Percentiles rank a stretch among this genome's conserved stretches.
These are phyloP conservation scores for Coemansia sp. DNA, from an alignment of 192 early-diverging fungal species.

Conservation along the genomic window DNA sequence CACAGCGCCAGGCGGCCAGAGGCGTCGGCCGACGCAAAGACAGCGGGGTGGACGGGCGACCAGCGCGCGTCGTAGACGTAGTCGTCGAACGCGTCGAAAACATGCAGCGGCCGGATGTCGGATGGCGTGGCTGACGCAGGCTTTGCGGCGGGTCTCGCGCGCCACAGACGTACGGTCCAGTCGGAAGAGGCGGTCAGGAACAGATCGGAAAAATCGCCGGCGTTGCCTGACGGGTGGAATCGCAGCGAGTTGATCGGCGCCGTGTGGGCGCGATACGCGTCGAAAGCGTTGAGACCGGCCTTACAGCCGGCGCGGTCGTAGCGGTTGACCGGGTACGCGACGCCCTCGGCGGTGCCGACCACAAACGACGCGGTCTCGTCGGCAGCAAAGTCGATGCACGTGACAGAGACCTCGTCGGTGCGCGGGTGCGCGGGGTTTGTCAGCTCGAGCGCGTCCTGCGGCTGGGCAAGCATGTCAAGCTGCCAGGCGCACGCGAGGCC, in stretches of 20 bases:
- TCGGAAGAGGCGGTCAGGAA: conserved; percentile 92
- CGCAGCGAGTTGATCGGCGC: conserved; percentile 85
- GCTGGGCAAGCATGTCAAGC: conserved; percentile 96
- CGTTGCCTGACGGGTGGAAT: conserved; percentile 78
- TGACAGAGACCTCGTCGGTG: conserved; percentile 93
- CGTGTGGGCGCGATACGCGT: conserved; percentile 85
- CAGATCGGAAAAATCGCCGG: conserved; percentile 84
- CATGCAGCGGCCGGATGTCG: conserved; percentile 67
- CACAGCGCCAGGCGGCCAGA: conserved; percentile 87
- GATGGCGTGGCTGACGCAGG: conserved; percentile 37
- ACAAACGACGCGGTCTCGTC: conserved; percentile 91
- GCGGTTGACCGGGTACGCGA: conserved; percentile 90
- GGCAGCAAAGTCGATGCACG: conserved; percentile 86
- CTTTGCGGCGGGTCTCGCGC: conserved; percentile 61
- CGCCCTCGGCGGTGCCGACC: conserved; percentile 96
- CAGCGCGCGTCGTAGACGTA: conserved; percentile 98
- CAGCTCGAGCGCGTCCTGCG: conserved; percentile 86
- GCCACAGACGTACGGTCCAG: conserved; percentile 98
- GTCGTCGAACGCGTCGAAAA: conserved; percentile 91
- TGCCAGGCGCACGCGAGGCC: conserved; percentile 96
- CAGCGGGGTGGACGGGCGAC: conserved; percentile 93
- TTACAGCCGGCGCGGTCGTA: conserved; percentile 95
- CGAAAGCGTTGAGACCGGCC: conserved; percentile 87
- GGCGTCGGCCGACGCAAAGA: conserved; percentile 93
- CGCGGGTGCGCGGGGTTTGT: conserved; percentile 70